These are phyloP conservation scores for Ceratonia siliqua DNA, from an alignment of 306 rosid genomes.

Conservation along the genomic window DNA sequence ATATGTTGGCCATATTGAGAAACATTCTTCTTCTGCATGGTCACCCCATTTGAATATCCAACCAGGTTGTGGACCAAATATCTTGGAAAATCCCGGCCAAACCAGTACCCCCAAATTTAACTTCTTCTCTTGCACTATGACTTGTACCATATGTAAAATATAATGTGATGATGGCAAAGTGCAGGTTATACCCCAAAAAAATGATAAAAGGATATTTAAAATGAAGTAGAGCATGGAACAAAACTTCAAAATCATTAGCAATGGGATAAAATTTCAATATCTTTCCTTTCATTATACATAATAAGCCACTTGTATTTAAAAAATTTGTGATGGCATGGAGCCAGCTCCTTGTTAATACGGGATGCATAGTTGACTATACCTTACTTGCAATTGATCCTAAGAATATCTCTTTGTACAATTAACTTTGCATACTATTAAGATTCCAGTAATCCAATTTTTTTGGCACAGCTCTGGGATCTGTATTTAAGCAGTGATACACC, in stretches of 20 bases:
- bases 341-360: neutral
- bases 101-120: conserved; percentile 4
- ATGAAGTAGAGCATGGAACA: conserved; percentile 8
- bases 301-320: neutral
- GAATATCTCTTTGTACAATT: too few species aligned
- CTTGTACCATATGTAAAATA: neutral
- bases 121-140: neutral
- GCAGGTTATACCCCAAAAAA: neutral
- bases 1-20: neutral
- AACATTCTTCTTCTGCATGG: neutral
- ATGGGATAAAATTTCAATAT: neutral
- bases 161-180: neutral
- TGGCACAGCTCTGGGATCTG: neutral
- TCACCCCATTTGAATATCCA: conserved; percentile 2
- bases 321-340: neutral
- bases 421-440: neutral
- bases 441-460: neutral
- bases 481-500: neutral
- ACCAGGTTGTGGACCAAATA: neutral
- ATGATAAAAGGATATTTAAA: neutral
- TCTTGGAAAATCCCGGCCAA: neutral
- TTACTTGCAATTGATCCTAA: neutral
- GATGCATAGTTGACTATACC: neutral
- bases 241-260: neutral
- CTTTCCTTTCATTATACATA: neutral